Conservation (phyloP, 345 rosid species). For the Citropsis articulata region DNA sequence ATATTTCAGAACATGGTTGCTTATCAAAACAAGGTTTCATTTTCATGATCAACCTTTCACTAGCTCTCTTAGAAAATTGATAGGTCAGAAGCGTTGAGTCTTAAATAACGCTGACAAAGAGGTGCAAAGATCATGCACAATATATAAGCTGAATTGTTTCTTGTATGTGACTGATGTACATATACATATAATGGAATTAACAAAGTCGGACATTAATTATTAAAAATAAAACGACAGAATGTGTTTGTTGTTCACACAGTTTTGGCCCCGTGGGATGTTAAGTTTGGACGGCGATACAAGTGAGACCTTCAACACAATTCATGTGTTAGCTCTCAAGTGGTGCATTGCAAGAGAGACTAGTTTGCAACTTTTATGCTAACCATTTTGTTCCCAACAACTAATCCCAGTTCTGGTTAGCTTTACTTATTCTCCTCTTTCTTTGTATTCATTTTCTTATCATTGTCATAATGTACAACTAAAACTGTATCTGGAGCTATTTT, state of each 20-base stretch:
- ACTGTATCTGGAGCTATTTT: no score
- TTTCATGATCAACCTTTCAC: constrained; percentile 14
- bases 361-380: not conserved
- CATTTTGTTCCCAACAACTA: not conserved
- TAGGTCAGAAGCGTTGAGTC: constrained; percentile 5
- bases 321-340: constrained; percentile 28
- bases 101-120: constrained; percentile 5
- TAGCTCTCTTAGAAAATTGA: not conserved
- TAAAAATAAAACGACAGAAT: not conserved
- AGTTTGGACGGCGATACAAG: constrained; percentile 29
- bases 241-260: constrained; percentile 26
- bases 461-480: not conserved
- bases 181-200: not conserved
- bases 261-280: constrained; percentile 19
- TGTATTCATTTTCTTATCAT: not conserved
- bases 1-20: constrained; percentile 27
- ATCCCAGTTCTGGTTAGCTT: not conserved
- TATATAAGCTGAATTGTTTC: constrained; percentile 8
- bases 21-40: constrained; percentile 26
- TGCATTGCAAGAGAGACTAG: no score
- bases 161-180: constrained; percentile 14
- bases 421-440: not conserved
- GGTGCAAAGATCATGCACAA: constrained; percentile 44
- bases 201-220: constrained; percentile 8
- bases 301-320: constrained; percentile 33